Evolutionary conservation across 306 rosid genomes (phyloP), one percentile per base, ranked within the genome.

Genomic region (Pyrus communis): DNA sequence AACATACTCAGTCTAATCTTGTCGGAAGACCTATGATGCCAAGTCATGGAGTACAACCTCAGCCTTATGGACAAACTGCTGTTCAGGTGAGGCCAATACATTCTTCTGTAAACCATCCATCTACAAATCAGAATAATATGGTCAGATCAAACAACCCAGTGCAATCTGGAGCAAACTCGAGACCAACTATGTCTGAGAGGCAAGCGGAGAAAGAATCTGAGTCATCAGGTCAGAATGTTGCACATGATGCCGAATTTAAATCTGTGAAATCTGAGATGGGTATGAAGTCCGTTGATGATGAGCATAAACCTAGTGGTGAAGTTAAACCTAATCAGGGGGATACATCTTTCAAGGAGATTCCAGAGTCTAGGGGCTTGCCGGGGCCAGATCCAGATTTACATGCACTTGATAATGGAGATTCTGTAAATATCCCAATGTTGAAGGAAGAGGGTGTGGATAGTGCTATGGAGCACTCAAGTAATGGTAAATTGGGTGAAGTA

Each of bases 11-110:
- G 58, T 75, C 97, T 70, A 91, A 84, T 87, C 80, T 82, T 58
- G 86, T 72, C 1, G 97, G 92, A 74, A 87, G 89, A 82, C 87
- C 87, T 69, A 30, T 79, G 80, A 35, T 83, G 76, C 89, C 87
- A 66, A 85, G 78, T 85, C 92, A 85, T 61, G 87, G 86, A 60
- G 79, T 83, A 40, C 90, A 82, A 33, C 61, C 82, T 57, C 94
- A 82, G 77, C 86, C 93, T 49, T 83, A 80, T 76, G 69, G 83
- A 51, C 97, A 91, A 76, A 63, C 89, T 79, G 73, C 82, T 69
- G 71, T 79, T 77, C 86, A 80, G n/a, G 77, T 78, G 61, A 88
- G 96, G 82, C 90, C 90, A 67, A 66, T 78, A 71, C 83, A 87
- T 80, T 70, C 80, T 69, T 86, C 85, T 81, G 83, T 72, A 64